Evolutionary conservation across 1,284 basidiomycete species (phyloP), one percentile per base, ranked within the genome.

Genomic region (Apiotrichum domesticum): DNA sequence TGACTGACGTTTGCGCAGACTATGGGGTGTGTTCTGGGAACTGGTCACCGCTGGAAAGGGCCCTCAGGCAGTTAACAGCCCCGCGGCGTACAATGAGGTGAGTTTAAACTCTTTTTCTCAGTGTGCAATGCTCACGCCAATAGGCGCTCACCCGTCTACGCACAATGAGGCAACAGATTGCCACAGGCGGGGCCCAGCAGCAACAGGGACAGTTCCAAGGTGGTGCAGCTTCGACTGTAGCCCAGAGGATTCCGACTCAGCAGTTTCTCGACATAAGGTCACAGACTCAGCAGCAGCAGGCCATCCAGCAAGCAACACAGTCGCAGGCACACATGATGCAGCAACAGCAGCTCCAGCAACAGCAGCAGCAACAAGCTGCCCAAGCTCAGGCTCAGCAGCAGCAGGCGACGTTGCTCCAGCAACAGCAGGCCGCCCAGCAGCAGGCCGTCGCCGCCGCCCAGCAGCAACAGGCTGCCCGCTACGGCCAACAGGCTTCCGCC

Each of bases 11-110:
- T 21, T 21, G 4, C 21, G 29, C 51, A 77, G 76, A 52, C 73
- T 75, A 67, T 79, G 78, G 78, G 62, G 67, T 15, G 69, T 74
- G 7, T 79, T 78, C 51, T 77, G 75, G 73, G 78, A 79, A 40
- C 66, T 75, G 2, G 76, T 77, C 46, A 73, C 68, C 15, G 71
- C 70, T 7, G 71, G 74, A 0, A 77, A 75, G 51, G 70, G 70
- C 1, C 68, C 65, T 2, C 66, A 69, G 46, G 74, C 71, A 1
- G 68, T 73, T 11, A 67, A 68, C 9, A 71, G 71, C 47, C 70
- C 74, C 1, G 65, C 64, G 15, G 64, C 63, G 4, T 78, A 73
- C 58, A 67, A 67, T 50, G 76, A 78, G 52, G 75, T 74, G 40
- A 59, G 70, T 65, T 3, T 14, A 4, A 34, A 11, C n/a, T 32